Base-by-base conservation (phyloP, 164 flowering plant genomes). In the Dillenia suffruticosa region DNA sequence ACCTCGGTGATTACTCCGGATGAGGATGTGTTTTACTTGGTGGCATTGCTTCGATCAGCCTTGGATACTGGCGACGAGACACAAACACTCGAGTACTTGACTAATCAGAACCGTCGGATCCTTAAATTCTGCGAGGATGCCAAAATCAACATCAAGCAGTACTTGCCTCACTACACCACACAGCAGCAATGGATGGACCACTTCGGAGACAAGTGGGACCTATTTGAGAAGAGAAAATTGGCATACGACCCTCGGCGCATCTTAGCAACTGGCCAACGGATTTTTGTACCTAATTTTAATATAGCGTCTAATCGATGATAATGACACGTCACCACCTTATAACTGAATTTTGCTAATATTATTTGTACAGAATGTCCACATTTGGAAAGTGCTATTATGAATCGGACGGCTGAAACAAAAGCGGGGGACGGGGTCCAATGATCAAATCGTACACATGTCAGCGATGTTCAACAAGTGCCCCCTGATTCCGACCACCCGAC, bases 1-100 rank as follows among this genome's bases (percentile, higher is more conserved):
- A 84, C 65, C 49, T 94, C 99, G 9, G 97, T 70, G 55, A 96
- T 91, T 56, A 91, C 89, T 26, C 97, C 97, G n/a, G 85, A 89
- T 0, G 97, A 89, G 67, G 92, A 88, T 3, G 82, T 88, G 63
- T 94, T 94, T 67, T 94, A 94, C 70, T 60, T 88, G 26, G 96
- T 94, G 46, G 96, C 90, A 2, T 59, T 94, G 46, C 87, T 91
- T 0, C 64, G 96, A 57, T 89, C 97, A 0, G 97, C 97, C 0
- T 49, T 88, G 64, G 82, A 80, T 48, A 51, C 68, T 12, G 83
- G 81, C 0, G 99, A 86, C 3, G 90, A 81, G 72, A 73, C 80
- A 2, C 84, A 74, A 56, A 72, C 70, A 1, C 50, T 90, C 53
- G 79, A 81, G 52, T 68, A 81, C 66, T 67, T 94, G 61, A 73